Evolutionary conservation across 2,329 filamentous ascomycete species (phyloP).

Genomic region (Ustulina deusta): DNA sequence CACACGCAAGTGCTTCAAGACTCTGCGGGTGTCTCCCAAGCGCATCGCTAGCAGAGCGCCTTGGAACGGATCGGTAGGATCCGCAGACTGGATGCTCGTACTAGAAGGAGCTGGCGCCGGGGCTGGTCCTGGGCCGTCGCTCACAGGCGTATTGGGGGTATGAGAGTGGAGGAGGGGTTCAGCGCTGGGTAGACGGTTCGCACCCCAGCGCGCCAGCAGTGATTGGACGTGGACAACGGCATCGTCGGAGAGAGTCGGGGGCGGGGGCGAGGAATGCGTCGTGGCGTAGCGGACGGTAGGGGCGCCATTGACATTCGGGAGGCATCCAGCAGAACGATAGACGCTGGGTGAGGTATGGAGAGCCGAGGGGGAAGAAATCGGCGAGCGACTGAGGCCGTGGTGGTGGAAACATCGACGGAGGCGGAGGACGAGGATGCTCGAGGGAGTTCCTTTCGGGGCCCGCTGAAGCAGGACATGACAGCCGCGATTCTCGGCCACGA

Average conservation of each 20-base stretch:
- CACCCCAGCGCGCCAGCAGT: slow-evolving; percentile 23
- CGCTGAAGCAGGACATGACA: slow-evolving; percentile 42
- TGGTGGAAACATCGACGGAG: slow-evolving; percentile 41
- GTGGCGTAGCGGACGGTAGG: slow-evolving; percentile 28
- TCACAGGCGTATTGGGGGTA: background rate
- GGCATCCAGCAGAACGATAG: background rate
- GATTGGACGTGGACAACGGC: slow-evolving; percentile 34
- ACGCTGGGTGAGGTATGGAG: background rate
- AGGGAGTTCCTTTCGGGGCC: slow-evolving; percentile 45
- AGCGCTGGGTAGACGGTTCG: background rate
- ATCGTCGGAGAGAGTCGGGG: slow-evolving; percentile 27
- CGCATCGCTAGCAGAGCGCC: slow-evolving; percentile 42
- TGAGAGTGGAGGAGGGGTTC: background rate
- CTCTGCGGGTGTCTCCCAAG: slow-evolving; percentile 40
- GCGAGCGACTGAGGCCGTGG: slow-evolving; percentile 1
- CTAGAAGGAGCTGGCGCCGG: background rate
- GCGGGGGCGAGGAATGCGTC: slow-evolving; percentile 8
- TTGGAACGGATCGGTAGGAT: slow-evolving; percentile 34
- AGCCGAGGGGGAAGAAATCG: background rate
- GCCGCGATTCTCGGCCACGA: slow-evolving; percentile 43
- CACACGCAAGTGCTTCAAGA: slow-evolving; percentile 40
- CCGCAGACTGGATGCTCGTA: background rate
- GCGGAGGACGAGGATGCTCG: slow-evolving; percentile 45
- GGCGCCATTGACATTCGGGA: background rate
- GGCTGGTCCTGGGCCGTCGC: background rate